These are phyloP conservation scores for Besnoitia besnoiti DNA, from an alignment of 169 alveolate species.

Conservation along the genomic window DNA sequence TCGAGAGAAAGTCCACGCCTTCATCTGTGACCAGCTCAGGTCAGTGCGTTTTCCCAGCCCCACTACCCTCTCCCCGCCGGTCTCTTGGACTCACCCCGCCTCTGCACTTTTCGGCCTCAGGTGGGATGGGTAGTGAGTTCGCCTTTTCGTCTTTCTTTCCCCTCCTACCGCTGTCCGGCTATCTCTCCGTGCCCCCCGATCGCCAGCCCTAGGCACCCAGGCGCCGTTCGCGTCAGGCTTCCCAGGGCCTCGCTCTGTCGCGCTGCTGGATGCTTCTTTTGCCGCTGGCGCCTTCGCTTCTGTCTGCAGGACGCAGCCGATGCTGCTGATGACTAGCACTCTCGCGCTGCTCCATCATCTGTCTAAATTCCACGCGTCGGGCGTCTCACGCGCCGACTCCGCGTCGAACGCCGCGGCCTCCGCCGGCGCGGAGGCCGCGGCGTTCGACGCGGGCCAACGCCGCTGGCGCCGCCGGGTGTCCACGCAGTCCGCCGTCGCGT, in stretches of 20 bases:
- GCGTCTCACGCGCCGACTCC: not conserved
- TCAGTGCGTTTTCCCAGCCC: not conserved
- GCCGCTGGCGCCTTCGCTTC: not conserved
- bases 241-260: too few relatives aligned
- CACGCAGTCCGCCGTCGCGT: conserved; percentile 7
- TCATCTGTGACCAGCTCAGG: conserved; percentile 62
- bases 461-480: not conserved
- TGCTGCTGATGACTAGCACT: conserved; percentile 2
- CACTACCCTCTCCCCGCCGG: not conserved
- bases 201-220: too few relatives aligned
- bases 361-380: not conserved
- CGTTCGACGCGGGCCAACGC: not conserved
- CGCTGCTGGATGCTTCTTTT: not conserved
- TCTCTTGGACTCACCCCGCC: not conserved
- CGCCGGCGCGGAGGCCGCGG: not conserved
- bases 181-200: too few relatives aligned
- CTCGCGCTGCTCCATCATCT: conserved; percentile 17
- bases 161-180: not conserved
- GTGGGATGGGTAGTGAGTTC: too few relatives aligned
- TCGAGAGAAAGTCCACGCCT: conserved; percentile 34
- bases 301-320: not conserved
- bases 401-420: not conserved
- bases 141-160: not conserved
- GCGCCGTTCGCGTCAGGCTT: too few relatives aligned
- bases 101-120: not conserved